phyloP scores from a whole-genome alignment of 805 yeast species.

The Priceomyces haplophilus region DNA sequence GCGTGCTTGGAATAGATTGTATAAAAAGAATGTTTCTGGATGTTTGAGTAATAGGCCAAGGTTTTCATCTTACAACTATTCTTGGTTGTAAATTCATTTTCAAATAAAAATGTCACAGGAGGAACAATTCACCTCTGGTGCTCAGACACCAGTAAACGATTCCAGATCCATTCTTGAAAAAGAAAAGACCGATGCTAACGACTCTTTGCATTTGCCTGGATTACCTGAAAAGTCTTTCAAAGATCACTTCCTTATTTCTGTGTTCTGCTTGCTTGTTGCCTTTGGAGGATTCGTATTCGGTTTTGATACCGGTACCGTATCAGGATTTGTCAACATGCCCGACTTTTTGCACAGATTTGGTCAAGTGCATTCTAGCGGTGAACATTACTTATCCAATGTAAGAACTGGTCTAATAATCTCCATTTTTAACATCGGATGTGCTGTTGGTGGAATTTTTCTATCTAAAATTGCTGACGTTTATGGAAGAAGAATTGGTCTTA shows the following conservation, averaged over 20 bases:
- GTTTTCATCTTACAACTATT: neutral
- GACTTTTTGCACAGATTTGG: conserved; percentile 57
- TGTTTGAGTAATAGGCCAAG: neutral
- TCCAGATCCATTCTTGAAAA: conserved; percentile 24
- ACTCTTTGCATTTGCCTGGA: conserved; percentile 9
- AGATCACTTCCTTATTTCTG: conserved; percentile 32
- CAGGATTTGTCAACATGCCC: conserved; percentile 66
- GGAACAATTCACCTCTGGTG: conserved; percentile 26
- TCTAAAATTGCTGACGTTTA: conserved; percentile 55
- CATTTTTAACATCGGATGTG: conserved; percentile 67
- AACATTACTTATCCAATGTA: conserved; percentile 38
- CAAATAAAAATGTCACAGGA: conserved; percentile 14
- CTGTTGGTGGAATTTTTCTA: conserved; percentile 63
- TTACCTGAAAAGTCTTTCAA: conserved; percentile 31
- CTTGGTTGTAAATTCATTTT: neutral
- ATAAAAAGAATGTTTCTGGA: neutral
- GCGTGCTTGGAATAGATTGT: neutral
- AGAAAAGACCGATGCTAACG: conserved; percentile 11
- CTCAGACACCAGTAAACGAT: conserved; percentile 31
- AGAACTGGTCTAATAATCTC: conserved; percentile 54
- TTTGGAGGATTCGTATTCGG: conserved; percentile 79
- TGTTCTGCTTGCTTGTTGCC: conserved; percentile 56
- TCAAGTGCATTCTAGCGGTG: conserved; percentile 38
- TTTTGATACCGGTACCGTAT: conserved; percentile 76
- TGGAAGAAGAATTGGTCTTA: conserved; percentile 60